phyloP scores from a whole-genome alignment of 2,329 filamentous ascomycete genomes.

The Ascocoryne sarcoides region DNA sequence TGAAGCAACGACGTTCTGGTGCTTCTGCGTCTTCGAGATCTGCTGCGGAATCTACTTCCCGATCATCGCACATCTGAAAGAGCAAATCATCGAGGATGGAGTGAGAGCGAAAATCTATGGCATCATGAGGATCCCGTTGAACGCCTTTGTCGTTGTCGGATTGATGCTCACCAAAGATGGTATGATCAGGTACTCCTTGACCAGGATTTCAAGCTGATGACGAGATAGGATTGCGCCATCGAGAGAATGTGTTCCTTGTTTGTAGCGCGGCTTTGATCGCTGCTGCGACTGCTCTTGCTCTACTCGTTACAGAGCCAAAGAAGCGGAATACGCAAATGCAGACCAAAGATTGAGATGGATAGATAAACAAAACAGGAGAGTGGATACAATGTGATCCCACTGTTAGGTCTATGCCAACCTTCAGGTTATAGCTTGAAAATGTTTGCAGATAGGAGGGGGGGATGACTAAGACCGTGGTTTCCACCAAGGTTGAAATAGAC shows the following conservation, averaged over 20 bases:
- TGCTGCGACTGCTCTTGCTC: slow-evolving; percentile 2
- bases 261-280: slow-evolving; percentile 5
- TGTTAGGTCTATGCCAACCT: no score
- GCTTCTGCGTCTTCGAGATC: slow-evolving; percentile 46
- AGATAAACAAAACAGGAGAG: no score
- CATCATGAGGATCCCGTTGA: slow-evolving; percentile 47
- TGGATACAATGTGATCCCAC: no score
- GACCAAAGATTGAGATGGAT: no score
- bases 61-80: slow-evolving; percentile 45
- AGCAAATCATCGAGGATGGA: slow-evolving; percentile 41
- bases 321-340: no score
- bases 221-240: slow-evolving; percentile 3
- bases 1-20: slow-evolving; percentile 42
- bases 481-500: no score
- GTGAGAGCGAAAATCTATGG: slow-evolving; percentile 45
- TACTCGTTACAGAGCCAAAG: background rate
- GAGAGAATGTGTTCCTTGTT: slow-evolving; percentile 6
- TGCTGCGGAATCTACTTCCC: slow-evolving; percentile 50
- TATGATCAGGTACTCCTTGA: slow-evolving; percentile 3
- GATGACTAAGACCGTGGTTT: no score
- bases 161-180: slow-evolving; percentile 38
- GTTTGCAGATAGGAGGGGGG: no score
- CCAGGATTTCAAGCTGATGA: background rate
- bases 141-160: slow-evolving; percentile 43
- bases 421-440: no score